Evolutionary conservation across 129 eudicot genomes (phyloP).

Genomic region (Centaurea solstitialis): DNA sequence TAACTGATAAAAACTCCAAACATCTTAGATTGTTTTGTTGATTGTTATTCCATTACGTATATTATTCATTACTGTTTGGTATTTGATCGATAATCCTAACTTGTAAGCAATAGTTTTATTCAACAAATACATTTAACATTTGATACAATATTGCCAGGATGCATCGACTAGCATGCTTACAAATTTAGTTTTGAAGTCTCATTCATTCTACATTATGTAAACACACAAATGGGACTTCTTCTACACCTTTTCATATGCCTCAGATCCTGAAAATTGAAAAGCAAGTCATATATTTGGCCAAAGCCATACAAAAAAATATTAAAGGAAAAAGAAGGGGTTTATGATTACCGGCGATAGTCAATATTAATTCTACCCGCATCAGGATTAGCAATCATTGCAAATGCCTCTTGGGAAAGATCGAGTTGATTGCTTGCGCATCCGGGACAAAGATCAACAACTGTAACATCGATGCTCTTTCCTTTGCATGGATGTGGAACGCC

Average conservation of each 20-base stretch:
- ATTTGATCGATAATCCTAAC: background rate
- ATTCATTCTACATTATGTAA: background rate
- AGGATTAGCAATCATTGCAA: background rate
- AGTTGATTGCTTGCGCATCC: background rate
- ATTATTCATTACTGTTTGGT: background rate
- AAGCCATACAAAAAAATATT: no score
- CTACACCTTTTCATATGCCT: background rate
- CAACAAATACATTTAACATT: background rate
- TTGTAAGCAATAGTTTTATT: background rate
- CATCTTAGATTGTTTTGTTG: background rate
- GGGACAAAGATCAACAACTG: background rate
- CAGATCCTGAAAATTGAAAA: background rate
- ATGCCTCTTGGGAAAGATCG: conserved; percentile 7
- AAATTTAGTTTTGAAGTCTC: background rate
- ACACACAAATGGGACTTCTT: background rate
- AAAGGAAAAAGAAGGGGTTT: background rate
- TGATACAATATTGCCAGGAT: background rate
- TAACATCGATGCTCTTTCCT: background rate
- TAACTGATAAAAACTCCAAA: background rate
- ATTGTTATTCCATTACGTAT: background rate
- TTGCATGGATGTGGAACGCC: background rate
- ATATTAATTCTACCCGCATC: background rate
- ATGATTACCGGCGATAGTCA: background rate
- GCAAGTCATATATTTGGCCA: background rate
- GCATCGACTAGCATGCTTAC: background rate